Evolutionary conservation across 176 grass and related monocot genomes (phyloP), one percentile per base, ranked within the genome.

Genomic region (Metroxylon sagu): DNA sequence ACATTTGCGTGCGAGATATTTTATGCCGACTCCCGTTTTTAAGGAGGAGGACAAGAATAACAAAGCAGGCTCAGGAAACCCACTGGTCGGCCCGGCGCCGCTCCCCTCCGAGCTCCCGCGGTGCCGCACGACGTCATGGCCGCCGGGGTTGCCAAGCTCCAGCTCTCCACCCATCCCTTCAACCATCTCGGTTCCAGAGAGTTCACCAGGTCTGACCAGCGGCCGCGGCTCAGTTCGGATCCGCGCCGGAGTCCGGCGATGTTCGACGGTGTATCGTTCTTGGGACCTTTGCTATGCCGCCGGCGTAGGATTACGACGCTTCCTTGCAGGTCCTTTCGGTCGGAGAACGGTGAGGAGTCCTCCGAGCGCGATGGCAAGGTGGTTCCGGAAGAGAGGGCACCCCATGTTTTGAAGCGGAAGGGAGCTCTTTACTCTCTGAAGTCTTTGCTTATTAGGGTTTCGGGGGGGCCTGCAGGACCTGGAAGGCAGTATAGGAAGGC

Each of bases 391-490:
- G 57, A 71, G 48, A 71, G 14, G 2, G 68, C 5, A 65, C 68
- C 53, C 18, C 77, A 43, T 6, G 4, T 19, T 17, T 26, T 50
- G 50, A 83, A 72, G 55, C 85, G 73, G 73, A 92, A 98, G 75
- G 87, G 93, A 5, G 77, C 87, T 58, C 78, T 98, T 2, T 98
- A 98, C 74, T 69, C 72, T 56, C 81, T 92, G 17, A 98, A 98
- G 63, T 73, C 84, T 3, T 71, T 83, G 52, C 77, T 98, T 10
- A 68, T 85, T 54, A 82, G 82, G 23, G 78, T 83, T 50, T 80
- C 74, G 29, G 93, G 93, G 7, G 79, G 67, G 6, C 76, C 71
- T 43, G 71, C 69, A 21, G 79, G 39, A 16, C 90, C 85, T 7
- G 80, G 76, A 49, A 84, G 82, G 8, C 64, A 81, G 52, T 89